phyloP scores from a whole-genome alignment of 106 monocot genomes.

The Dendrobium chrysotoxum region DNA sequence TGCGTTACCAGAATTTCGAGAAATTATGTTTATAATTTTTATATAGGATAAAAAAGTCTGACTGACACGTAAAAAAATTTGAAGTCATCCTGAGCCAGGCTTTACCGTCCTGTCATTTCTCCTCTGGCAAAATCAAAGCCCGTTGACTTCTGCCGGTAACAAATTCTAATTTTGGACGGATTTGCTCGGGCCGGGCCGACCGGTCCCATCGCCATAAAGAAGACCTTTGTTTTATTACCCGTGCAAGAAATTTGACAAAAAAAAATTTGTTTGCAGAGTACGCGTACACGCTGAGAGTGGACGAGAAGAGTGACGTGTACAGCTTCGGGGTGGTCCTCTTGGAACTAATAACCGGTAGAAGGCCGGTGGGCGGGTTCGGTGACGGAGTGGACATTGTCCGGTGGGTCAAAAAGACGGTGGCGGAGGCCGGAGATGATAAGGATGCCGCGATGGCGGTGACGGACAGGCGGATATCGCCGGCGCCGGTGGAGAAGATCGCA shows the following conservation, averaged over 20 bases:
- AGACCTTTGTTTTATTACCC: background rate
- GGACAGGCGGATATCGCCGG: constrained; percentile 41
- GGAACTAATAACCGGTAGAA: constrained; percentile 75
- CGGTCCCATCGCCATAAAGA: constrained; percentile 5
- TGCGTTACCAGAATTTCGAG: no score
- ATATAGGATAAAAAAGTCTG: no score
- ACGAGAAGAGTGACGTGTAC: constrained; percentile 98
- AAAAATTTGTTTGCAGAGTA: constrained; percentile 44
- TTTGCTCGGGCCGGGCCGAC: background rate
- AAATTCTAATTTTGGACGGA: background rate
- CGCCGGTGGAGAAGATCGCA: constrained; percentile 35
- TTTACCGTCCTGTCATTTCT: background rate
- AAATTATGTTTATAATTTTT: no score
- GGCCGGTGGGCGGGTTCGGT: constrained; percentile 87
- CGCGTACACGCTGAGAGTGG: constrained; percentile 90
- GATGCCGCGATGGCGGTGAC: constrained; percentile 43
- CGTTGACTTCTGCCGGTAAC: background rate
- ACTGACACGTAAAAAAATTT: no score
- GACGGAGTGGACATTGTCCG: constrained; percentile 86
- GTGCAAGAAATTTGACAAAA: background rate
- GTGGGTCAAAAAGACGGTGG: constrained; percentile 71
- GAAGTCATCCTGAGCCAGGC: no score
- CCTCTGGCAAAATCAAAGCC: background rate
- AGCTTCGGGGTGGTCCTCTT: constrained; percentile 98
- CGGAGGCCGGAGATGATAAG: constrained; percentile 23